Evolutionary conservation across 495 filamentous ascomycete species (phyloP), one percentile per base, ranked within the genome.

Genomic region (Xylaria acuta): DNA sequence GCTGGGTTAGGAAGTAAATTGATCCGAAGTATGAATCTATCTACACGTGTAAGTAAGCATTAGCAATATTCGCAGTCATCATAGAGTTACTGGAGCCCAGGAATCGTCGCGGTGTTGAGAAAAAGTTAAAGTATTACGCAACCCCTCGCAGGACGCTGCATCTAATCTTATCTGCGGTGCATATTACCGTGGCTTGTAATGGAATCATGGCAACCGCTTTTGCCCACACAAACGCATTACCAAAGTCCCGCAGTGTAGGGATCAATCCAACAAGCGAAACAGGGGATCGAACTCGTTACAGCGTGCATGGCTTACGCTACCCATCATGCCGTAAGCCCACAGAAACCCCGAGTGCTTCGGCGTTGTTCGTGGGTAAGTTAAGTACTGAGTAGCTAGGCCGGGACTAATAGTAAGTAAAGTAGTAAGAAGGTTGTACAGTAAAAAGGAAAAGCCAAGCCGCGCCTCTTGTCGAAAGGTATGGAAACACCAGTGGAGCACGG

Each of bases 401-500:
- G 7, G 36, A 38, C 36, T 38, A 38, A 38, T 38, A 38, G n/a
- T 7, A 38, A 38, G 7, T 38, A 38, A 38, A 7, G 36, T 38
- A 38, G 36, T 38, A 38, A 38, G 36, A 38, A 7, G 36, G n/a
- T 2, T 3, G 4, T n/a, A 22, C 6, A 54, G 51, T 54, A 54
- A 11, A 16, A 54, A 3, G 47, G 25, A 27, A 3, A 38, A 54
- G 51, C 51, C 25, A 54, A 30, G 51, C 22, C 54, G 36, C n/a
- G 5, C 8, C 20, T 60, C n/a, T 8, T 14, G 7, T 64, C 22
- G 62, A 64, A 67, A 0, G 20, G 18, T 5, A 53, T 67, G 64
- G 64, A 51, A 53, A 25, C 47, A 7, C 18, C 30, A 16, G 64
- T 67, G 64, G 64, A 67, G 64, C 64, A 40, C 20, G 41, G 63